Evolutionary conservation across 2,329 filamentous ascomycete species (phyloP).

Genomic region (Fusarium sp.): DNA sequence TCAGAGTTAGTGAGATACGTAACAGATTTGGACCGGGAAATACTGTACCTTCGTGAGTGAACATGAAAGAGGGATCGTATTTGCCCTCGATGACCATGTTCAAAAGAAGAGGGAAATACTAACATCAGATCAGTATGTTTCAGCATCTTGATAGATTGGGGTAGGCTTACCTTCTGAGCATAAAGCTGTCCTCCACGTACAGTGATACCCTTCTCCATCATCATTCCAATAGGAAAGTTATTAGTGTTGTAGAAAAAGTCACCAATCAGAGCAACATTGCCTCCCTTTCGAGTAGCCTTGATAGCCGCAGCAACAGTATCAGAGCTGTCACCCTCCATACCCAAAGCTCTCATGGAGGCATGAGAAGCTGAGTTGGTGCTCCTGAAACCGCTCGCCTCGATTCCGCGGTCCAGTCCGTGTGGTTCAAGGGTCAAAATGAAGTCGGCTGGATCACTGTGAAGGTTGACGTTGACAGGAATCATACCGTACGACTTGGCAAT

Average conservation of each 20-base stretch:
- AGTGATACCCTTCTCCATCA: conserved; percentile 12
- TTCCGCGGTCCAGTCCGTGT: background rate
- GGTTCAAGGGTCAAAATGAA: conserved; percentile 2
- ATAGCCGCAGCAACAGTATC: background rate
- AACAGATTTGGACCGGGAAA: fast-evolving
- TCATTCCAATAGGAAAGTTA: conserved; percentile 12
- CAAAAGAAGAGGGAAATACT: conserved; percentile 5
- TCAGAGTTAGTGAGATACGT: fast-evolving
- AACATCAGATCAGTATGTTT: background rate
- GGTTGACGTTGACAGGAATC: conserved; percentile 3
- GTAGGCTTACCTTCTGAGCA: background rate
- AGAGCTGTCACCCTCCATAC: conserved; percentile 3
- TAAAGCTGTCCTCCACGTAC: conserved; percentile 7
- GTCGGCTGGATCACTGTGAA: background rate
- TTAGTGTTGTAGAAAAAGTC: conserved; percentile 5
- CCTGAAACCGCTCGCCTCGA: conserved; percentile 2
- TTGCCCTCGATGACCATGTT: background rate
- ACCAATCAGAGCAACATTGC: background rate
- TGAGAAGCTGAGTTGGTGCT: background rate
- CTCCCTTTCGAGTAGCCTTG: conserved; percentile 5
- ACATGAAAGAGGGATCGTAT: conserved; percentile 11
- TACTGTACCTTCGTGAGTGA: conserved; percentile 1
- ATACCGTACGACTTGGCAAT: background rate
- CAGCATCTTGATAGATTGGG: fast-evolving
- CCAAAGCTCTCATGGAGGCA: background rate